Base-by-base conservation (phyloP, 2,329 filamentous ascomycete species). In the Beauveria asiatica region DNA sequence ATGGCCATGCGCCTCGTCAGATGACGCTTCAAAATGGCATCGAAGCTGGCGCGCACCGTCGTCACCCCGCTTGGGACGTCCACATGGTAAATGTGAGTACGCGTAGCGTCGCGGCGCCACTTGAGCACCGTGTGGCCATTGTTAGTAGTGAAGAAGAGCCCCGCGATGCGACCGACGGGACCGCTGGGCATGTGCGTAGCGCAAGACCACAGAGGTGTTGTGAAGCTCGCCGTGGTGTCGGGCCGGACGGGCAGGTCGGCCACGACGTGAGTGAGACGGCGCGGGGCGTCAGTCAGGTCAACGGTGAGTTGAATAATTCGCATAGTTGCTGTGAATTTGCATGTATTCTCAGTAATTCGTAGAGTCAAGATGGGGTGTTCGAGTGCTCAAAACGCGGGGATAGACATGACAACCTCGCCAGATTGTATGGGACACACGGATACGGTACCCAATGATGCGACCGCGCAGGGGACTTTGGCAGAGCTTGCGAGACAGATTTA, bases 131-230 rank as follows among this genome's bases (percentile, higher is more conserved):
- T 17, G 21, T 25, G 25, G 27, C 27, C 54, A 23, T 48, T 21
- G 5, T 57, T 10, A 3, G 42, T 13, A 0, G 11, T 37, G 27
- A 60, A 62, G n/a, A 25, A 30, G 11, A 62, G 52, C 7, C 57
- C 57, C 5, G 57, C 57, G 27, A 62, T 60, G 19, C 45, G 21
- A 8, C 19, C 37, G 37, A 57, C 52, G 2, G 61, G 61, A 21
- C 61, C 61, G 19, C 41, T 60, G 45, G 42, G 25, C 19, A 33
- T 41, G 46, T 62, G 57, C 3, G 57, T 25, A 11, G 56, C 57
- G 27, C 54, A 57, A 9, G 57, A 33, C 61, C 61, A 62, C 7
- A 62, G 33, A 10, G 61, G 61, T 33, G 61, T 62, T 9, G 57
- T 60, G 33, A 62, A 60, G 30, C 27, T 52, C 4, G 57, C 61